Evolutionary conservation across 495 filamentous ascomycete genomes (phyloP).

Genomic region (Xylaria bambusicola): DNA sequence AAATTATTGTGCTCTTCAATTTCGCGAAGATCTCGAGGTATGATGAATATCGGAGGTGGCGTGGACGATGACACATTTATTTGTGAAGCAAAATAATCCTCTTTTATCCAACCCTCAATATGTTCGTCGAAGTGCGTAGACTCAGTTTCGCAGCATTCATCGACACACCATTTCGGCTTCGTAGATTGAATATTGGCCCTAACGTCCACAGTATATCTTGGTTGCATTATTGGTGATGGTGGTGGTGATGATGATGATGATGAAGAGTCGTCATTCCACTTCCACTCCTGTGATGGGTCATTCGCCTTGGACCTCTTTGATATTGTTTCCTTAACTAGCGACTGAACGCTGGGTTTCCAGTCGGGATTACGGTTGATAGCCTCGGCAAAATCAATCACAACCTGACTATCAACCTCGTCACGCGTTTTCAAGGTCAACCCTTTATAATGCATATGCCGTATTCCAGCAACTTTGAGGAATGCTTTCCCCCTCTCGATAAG

Average conservation of each 20-base stretch:
- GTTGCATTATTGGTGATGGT: no score
- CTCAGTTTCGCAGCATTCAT: slow-evolving; percentile 30
- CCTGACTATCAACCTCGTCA: slow-evolving; percentile 47
- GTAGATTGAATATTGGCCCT: no score
- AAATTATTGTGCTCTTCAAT: slow-evolving; percentile 6
- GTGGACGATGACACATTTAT: slow-evolving; percentile 13
- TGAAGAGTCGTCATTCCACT: no score
- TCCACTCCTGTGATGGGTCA: no score
- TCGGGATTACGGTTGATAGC: slow-evolving; percentile 28
- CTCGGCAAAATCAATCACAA: slow-evolving; percentile 47
- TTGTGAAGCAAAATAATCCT: slow-evolving; percentile 33
- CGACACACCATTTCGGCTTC: slow-evolving; percentile 8
- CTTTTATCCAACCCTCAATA: slow-evolving; percentile 32
- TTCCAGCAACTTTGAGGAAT: slow-evolving; percentile 34
- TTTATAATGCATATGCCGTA: slow-evolving; percentile 39
- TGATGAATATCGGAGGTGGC: slow-evolving; percentile 9
- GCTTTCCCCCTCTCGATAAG: slow-evolving; percentile 36
- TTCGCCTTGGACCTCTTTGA: no score
- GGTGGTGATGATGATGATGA: no score
- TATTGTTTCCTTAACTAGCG: slow-evolving; percentile 13
- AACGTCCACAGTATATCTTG: no score
- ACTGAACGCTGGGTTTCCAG: background rate
- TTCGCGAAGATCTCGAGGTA: background rate
- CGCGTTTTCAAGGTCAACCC: slow-evolving; percentile 29
- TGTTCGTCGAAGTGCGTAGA: slow-evolving; percentile 31